Percentiles rank a stretch among this genome's conserved stretches.
These are phyloP conservation scores for Diaporthe destruens DNA, from an alignment of 2,329 filamentous ascomycete genomes.

Conservation along the genomic window DNA sequence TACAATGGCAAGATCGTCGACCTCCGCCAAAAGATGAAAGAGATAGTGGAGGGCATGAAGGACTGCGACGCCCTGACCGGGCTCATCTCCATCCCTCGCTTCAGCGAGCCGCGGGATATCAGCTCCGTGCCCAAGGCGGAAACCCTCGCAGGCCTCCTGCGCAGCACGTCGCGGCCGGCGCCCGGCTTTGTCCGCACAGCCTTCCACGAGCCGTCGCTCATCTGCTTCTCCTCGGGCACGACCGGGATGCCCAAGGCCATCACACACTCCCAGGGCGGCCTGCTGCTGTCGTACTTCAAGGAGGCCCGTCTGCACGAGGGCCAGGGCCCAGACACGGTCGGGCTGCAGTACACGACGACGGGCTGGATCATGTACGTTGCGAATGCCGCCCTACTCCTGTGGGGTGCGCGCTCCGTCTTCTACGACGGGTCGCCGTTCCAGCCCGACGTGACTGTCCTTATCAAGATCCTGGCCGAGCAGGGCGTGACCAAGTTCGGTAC, in stretches of 20 bases:
- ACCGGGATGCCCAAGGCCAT: constrained; percentile 89
- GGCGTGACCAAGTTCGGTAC: constrained; percentile 80
- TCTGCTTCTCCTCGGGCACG: constrained; percentile 85
- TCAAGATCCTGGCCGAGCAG: constrained; percentile 73
- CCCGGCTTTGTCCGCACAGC: constrained; percentile 70
- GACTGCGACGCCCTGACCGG: constrained; percentile 71
- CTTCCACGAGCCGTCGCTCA: constrained; percentile 81
- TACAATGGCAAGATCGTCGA: constrained; percentile 85
- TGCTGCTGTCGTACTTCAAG: constrained; percentile 67
- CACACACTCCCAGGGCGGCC: constrained; percentile 79
- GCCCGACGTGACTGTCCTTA: constrained; percentile 73
- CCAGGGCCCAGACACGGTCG: constrained; percentile 54
- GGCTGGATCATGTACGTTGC: constrained; percentile 92
- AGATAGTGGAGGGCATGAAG: constrained; percentile 73
- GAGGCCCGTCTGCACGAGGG: constrained; percentile 69
- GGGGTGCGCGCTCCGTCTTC: constrained; percentile 73
- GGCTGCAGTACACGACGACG: constrained; percentile 73
- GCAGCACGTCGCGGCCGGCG: constrained; percentile 46
- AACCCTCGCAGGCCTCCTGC: constrained; percentile 60
- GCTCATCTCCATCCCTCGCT: constrained; percentile 76
- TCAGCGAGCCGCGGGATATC: constrained; percentile 71
- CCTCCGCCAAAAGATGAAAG: constrained; percentile 77
- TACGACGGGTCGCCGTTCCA: constrained; percentile 88
- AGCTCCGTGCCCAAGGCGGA: constrained; percentile 62
- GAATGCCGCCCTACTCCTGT: constrained; percentile 68